A percentile compares a stretch with the other conserved stretches of the same genome.
These are phyloP conservation scores for Maudiozyma serrabonitensis DNA, from an alignment of 805 yeast genomes.

Conservation along the genomic window DNA sequence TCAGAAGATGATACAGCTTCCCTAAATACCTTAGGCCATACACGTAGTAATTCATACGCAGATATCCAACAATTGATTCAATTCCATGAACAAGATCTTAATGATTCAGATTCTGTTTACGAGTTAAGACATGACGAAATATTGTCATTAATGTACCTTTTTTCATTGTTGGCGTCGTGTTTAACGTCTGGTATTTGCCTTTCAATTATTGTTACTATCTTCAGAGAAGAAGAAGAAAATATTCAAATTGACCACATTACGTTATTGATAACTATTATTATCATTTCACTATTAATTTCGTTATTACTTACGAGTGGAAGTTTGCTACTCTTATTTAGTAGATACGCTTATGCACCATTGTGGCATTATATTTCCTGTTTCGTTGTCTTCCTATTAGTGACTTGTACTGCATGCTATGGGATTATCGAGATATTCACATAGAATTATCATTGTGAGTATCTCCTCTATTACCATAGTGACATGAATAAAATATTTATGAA, in stretches of 20 bases:
- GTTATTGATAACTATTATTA: constrained; percentile 12
- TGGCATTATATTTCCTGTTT: constrained; percentile 27
- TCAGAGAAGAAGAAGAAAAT: constrained; percentile 14
- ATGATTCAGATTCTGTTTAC: constrained; percentile 19
- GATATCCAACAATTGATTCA: constrained; percentile 15
- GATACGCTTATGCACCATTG: constrained; percentile 23
- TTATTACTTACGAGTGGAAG: constrained; percentile 16
- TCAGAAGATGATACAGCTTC: constrained; percentile 1
- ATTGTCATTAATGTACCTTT: constrained; percentile 21
- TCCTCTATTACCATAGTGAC: too few relatives aligned
- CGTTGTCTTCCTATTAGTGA: constrained; percentile 17
- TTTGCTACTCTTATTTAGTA: constrained; percentile 22
- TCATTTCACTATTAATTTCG: constrained; percentile 18
- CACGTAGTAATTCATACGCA: background rate
- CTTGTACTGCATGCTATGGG: constrained; percentile 26
- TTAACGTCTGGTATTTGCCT: constrained; percentile 21
- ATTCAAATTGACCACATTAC: constrained; percentile 14
- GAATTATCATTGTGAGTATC: too few relatives aligned
- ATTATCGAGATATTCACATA: constrained; percentile 16
- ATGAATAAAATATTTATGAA: too few relatives aligned
- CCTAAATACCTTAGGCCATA: background rate
- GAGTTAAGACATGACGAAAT: constrained; percentile 27
- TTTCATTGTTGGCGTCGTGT: constrained; percentile 18
- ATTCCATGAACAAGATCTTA: constrained; percentile 12
- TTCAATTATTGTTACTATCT: constrained; percentile 20